phyloP scores from a whole-genome alignment of 768 basidiomycete species.

The Russula brevipes region DNA sequence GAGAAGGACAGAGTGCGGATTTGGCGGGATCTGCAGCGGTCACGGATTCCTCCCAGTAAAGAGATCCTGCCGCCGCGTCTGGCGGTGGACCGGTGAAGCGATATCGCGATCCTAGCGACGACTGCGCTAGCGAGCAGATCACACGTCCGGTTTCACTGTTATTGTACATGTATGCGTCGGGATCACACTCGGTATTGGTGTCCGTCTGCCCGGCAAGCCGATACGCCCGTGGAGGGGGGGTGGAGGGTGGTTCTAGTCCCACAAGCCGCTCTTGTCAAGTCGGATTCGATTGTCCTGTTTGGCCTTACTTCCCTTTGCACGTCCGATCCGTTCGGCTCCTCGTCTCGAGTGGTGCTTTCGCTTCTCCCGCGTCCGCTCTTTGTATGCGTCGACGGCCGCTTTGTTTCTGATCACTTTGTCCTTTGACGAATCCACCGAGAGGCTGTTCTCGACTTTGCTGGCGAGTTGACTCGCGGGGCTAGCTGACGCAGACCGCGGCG shows the following conservation, averaged over 20 bases:
- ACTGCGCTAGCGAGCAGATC: slow-evolving; percentile 1
- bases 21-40: slow-evolving; percentile 20
- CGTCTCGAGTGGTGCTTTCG: slow-evolving; percentile 78
- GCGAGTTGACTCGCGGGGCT: slow-evolving; percentile 1
- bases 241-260: slow-evolving; percentile 42
- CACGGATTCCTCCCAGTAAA: background rate
- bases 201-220: slow-evolving; percentile 10
- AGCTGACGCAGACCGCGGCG: background rate
- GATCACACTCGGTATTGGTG: slow-evolving; percentile 1
- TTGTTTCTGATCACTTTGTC: slow-evolving; percentile 44
- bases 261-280: slow-evolving; percentile 33
- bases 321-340: slow-evolving; percentile 52
- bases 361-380: slow-evolving; percentile 55
- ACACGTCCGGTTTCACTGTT: background rate
- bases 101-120: background rate
- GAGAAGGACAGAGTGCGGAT: background rate
- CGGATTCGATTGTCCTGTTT: slow-evolving; percentile 71
- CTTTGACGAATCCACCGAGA: slow-evolving; percentile 3
- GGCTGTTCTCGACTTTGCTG: slow-evolving; percentile 1
- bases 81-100: background rate
- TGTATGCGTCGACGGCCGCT: slow-evolving; percentile 58
- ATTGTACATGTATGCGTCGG: slow-evolving; percentile 8
- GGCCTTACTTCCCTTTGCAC: slow-evolving; percentile 77
- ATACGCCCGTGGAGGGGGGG: slow-evolving; percentile 6
- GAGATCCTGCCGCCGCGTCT: slow-evolving; percentile 2